phyloP scores from a whole-genome alignment of 164 flowering plant species.

The Magnolia kwangsiensis region DNA sequence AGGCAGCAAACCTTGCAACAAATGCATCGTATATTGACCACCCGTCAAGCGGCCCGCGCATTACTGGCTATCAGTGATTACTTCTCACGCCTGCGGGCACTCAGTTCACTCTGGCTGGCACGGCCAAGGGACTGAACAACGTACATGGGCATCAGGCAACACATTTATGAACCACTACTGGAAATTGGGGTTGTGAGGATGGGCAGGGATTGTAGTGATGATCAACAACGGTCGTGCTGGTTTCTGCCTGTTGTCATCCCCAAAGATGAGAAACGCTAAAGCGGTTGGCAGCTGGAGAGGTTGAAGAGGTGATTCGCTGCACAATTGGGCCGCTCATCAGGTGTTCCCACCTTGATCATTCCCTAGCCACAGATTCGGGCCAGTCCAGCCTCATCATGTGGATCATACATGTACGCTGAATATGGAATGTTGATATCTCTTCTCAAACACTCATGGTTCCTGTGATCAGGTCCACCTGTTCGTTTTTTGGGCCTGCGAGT shows the following conservation, averaged over 20 bases:
- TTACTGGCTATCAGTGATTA: conserved; percentile 74
- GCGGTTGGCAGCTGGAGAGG: not conserved
- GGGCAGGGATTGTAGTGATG: not conserved
- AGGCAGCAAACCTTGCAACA: conserved; percentile 86
- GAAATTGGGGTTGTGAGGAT: not conserved
- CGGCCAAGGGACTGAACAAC: conserved; percentile 58
- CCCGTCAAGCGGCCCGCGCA: conserved; percentile 87
- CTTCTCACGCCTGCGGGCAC: conserved; percentile 68
- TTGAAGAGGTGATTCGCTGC: not conserved
- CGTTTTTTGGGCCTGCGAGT: not conserved
- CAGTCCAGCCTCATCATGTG: too few species aligned
- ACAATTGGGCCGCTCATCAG: not conserved
- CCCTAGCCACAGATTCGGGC: not conserved
- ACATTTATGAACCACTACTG: not conserved
- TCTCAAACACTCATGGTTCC: too few species aligned
- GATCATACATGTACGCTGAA: too few species aligned
- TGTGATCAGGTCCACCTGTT: too few species aligned
- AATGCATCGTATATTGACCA: conserved; percentile 74
- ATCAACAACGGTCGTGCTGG: not conserved
- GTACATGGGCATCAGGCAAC: not conserved
- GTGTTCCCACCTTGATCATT: not conserved
- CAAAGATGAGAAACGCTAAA: not conserved
- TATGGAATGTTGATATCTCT: too few species aligned
- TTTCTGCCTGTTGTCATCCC: not conserved
- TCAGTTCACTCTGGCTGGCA: conserved; percentile 82